A percentile compares a stretch with the other conserved stretches of the same genome.
These are phyloP conservation scores for Zygosaccharomyces gambellarensis DNA, from an alignment of 805 yeast species.

Conservation along the genomic window DNA sequence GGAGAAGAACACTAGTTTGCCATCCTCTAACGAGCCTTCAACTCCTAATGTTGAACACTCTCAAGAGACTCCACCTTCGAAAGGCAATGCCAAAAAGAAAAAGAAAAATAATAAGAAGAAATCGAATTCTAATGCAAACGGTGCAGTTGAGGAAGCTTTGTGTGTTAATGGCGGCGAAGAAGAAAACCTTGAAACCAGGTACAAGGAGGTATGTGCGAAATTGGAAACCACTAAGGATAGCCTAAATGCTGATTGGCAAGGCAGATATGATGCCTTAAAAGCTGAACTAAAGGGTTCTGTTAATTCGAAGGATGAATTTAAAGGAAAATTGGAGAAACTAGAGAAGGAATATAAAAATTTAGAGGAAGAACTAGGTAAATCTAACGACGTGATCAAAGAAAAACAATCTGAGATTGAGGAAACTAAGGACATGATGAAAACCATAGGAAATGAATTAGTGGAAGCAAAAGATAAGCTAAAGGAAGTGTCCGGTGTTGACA, in stretches of 20 bases:
- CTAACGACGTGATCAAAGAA: conserved; percentile 33
- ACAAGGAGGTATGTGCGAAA: conserved; percentile 12
- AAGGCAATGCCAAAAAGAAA: conserved; percentile 5
- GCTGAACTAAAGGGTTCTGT: conserved; percentile 10
- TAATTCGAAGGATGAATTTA: conserved; percentile 4
- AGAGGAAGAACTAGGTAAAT: conserved; percentile 13
- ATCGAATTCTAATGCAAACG: background rate
- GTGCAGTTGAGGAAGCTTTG: background rate
- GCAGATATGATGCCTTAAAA: conserved; percentile 17
- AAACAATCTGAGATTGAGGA: conserved; percentile 62
- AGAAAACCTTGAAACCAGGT: conserved; percentile 9
- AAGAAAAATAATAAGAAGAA: conserved; percentile 9
- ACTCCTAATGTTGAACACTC: background rate
- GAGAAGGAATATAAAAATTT: conserved; percentile 18
- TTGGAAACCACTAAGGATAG: conserved; percentile 16
- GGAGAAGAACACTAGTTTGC: background rate
- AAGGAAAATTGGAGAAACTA: conserved; percentile 4
- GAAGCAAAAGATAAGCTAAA: conserved; percentile 59
- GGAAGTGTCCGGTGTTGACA: conserved; percentile 34
- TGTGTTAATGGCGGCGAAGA: conserved; percentile 1
- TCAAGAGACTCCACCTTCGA: background rate
- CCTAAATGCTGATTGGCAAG: conserved; percentile 14
- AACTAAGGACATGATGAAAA: conserved; percentile 68
- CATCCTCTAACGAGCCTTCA: background rate
- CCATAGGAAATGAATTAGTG: conserved; percentile 76